These are phyloP conservation scores for Plantago rigida DNA, from an alignment of 305 asterid genomes.

Conservation along the genomic window DNA sequence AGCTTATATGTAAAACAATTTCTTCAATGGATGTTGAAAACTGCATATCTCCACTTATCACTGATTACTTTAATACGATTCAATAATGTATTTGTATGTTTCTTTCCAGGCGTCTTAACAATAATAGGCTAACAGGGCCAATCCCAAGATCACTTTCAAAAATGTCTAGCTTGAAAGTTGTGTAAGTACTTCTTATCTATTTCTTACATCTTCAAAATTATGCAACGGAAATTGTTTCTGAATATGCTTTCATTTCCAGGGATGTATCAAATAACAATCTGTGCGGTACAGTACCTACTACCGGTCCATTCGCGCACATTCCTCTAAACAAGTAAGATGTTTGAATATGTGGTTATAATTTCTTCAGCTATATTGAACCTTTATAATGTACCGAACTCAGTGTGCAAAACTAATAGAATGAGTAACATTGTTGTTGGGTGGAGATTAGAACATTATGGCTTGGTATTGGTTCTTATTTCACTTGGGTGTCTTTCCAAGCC, in stretches of 20 bases:
- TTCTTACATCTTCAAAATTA: constrained; percentile 6
- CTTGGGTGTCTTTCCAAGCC: too few species aligned
- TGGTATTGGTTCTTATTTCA: too few species aligned
- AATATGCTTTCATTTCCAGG: constrained; percentile 38
- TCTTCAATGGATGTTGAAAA: too few species aligned
- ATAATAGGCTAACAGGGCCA: constrained; percentile 62
- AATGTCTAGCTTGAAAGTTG: constrained; percentile 72
- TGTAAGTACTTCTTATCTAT: constrained; percentile 49
- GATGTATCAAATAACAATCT: constrained; percentile 80
- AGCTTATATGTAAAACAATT: too few species aligned
- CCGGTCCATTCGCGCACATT: constrained; percentile 81
- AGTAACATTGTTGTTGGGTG: too few species aligned
- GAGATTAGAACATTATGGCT: too few species aligned
- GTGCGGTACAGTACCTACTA: constrained; percentile 80
- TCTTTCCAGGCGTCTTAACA: constrained; percentile 65
- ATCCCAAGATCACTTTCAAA: constrained; percentile 58
- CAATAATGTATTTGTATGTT: constrained; percentile 18
- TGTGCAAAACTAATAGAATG: too few species aligned
- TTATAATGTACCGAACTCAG: not conserved
- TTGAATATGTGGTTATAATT: not conserved
- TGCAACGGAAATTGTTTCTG: constrained; percentile 4
- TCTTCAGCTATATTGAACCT: not conserved
- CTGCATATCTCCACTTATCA: not conserved
- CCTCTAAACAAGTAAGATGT: constrained; percentile 72
- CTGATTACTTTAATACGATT: constrained; percentile 8